Percentiles rank a stretch among this genome's conserved stretches.
These are phyloP conservation scores for Aspergillus floridensis DNA, from an alignment of 2,329 filamentous ascomycete species.

Conservation along the genomic window DNA sequence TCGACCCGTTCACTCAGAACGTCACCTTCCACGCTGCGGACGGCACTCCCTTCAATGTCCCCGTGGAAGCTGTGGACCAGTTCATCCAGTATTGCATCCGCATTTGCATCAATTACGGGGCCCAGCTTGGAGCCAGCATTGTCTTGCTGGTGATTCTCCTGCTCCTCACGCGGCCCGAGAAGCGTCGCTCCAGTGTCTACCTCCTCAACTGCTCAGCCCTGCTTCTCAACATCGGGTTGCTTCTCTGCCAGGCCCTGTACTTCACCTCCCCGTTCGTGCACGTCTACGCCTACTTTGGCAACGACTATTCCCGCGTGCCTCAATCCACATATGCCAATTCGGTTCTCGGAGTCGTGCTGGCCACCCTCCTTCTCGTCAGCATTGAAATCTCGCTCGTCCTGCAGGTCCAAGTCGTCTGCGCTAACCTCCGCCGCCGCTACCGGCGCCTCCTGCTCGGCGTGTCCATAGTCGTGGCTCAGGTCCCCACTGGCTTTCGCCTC, in stretches of 20 bases:
- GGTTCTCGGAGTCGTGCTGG: conserved; percentile 50
- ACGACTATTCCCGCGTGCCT: conserved; percentile 54
- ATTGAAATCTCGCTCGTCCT: conserved; percentile 61
- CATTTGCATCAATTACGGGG: conserved; percentile 63
- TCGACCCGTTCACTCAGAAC: conserved; percentile 53
- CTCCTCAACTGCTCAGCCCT: conserved; percentile 64
- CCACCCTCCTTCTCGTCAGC: conserved; percentile 53
- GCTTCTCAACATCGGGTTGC: conserved; percentile 58
- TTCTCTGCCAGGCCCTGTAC: conserved; percentile 47
- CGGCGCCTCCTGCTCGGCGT: conserved; percentile 47
- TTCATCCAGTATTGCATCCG: conserved; percentile 49
- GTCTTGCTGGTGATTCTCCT: conserved; percentile 65
- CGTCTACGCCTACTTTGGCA: conserved; percentile 59
- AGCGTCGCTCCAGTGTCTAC: conserved; percentile 64
- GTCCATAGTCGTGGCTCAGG: conserved; percentile 50
- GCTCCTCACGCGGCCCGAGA: conserved; percentile 63
- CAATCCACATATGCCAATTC: conserved; percentile 46
- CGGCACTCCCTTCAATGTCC: conserved; percentile 42
- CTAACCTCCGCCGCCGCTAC: conserved; percentile 47
- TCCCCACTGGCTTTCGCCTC: conserved; percentile 55
- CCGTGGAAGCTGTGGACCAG: conserved; percentile 45
- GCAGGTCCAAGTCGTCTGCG: conserved; percentile 63
- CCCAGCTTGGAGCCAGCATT: conserved; percentile 67
- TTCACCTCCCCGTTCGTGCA: conserved; percentile 61
- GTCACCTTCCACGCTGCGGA: conserved; percentile 49